Base-by-base conservation (phyloP, 176 grass and related monocot genomes). In the Ampelocalamus luodianensis region DNA sequence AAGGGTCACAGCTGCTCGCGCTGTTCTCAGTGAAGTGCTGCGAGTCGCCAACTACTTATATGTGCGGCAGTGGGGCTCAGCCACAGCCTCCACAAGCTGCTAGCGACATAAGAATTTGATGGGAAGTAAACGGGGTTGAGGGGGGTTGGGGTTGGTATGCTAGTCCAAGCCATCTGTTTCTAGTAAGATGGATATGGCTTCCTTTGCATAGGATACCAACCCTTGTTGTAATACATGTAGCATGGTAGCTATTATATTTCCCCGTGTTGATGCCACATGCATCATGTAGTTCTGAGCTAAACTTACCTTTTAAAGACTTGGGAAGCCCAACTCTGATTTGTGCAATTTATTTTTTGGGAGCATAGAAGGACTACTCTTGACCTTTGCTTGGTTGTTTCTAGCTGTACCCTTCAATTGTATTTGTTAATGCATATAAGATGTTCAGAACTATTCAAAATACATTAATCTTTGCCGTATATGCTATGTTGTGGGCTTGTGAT, bases 231-330 rank as follows among this genome's bases (percentile, higher is more conserved):
- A 49, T 68, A 80, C 32, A 24, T 69, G 32, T 34, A 34, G 32
- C 32, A 34, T 34, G 32, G 46, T 56, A 38, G 24, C 42, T 38
- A 53, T 67, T 20, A 53, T 39, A 43, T 17, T 81, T 80, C 5
- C 5, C 0, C 0, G 38, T 80, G 62, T 38, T 82, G 66, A 54
- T 45, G 67, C 5, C 45, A 4, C 45, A 46, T 46, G 44, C 44
- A 44, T n/a, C 37, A 63, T 79, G 46, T 23, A 39, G 48, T 58
- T 49, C 39, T 39, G 49, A 89, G 54, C 60, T 74, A 59, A 59
- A 32, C 16, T 17, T 67, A 42, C 55, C n/a, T 22, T 79, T 15
- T 64, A 89, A 77, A 72, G 27, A 71, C 17, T 80, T 42, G 46
- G 32, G 27, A 70, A 82, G 61, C 39, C 29, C 3, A 73, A 58